A percentile compares a stretch with the other conserved stretches of the same genome.
Conservation (phyloP, 2,329 filamentous ascomycete species). For the Phialocephala subalpina region DNA sequence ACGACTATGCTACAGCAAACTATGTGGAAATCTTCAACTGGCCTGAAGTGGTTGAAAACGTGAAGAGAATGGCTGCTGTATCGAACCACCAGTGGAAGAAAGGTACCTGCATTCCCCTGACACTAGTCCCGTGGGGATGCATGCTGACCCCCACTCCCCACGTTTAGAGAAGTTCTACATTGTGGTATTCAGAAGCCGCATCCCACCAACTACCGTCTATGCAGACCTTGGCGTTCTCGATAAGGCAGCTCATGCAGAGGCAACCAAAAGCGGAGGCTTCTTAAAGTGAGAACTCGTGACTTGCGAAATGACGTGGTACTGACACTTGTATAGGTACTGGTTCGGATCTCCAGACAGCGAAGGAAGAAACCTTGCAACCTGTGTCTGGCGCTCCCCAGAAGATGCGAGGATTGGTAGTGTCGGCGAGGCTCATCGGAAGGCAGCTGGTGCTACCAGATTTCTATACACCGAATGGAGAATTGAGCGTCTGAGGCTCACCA, state of each 20-base stretch:
- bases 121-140: not conserved
- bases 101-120: slow-evolving; percentile 26
- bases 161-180: slow-evolving; percentile 71
- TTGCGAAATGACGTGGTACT: slow-evolving; percentile 16
- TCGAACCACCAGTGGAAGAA: slow-evolving; percentile 62
- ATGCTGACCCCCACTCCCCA: not conserved
- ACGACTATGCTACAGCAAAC: slow-evolving; percentile 78
- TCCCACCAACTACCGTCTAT: slow-evolving; percentile 72
- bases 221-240: slow-evolving; percentile 77
- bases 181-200: slow-evolving; percentile 81
- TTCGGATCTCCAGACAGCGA: slow-evolving; percentile 77
- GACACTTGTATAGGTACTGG: slow-evolving; percentile 71
- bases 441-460: slow-evolving; percentile 68
- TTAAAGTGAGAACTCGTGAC: slow-evolving; percentile 66
- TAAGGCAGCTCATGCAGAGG: slow-evolving; percentile 81
- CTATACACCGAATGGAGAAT: slow-evolving; percentile 74
- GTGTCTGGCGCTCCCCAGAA: slow-evolving; percentile 67
- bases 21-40: slow-evolving; percentile 85
- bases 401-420: slow-evolving; percentile 67
- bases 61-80: slow-evolving; percentile 59
- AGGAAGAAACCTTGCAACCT: slow-evolving; percentile 83
- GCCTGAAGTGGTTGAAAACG: slow-evolving; percentile 64
- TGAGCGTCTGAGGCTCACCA: slow-evolving; percentile 72
- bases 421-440: slow-evolving; percentile 69
- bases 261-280: slow-evolving; percentile 79